phyloP scores from a whole-genome alignment of 192 early-diverging fungal genomes.

The Coemansia sp. region DNA sequence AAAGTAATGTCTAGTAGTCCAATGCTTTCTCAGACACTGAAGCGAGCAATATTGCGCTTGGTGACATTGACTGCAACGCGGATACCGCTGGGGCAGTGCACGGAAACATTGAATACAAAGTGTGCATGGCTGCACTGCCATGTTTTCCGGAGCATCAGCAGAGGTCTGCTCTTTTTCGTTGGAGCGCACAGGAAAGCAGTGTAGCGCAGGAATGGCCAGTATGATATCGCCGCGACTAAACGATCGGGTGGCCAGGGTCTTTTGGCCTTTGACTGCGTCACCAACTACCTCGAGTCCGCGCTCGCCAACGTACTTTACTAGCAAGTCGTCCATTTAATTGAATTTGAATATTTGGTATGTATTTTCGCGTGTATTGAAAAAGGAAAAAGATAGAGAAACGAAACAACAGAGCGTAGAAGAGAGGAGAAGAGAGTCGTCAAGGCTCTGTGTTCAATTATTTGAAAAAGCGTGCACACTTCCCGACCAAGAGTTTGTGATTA shows the following conservation, averaged over 20 bases:
- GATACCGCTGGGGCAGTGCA: conserved; percentile 13
- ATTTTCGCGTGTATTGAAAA: neutral
- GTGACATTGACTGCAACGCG: conserved; percentile 44
- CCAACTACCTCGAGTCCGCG: conserved; percentile 13
- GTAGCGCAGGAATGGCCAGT: conserved; percentile 21
- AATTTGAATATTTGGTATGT: too few species aligned
- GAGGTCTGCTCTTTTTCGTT: conserved; percentile 4
- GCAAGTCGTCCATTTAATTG: neutral
- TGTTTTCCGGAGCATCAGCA: neutral
- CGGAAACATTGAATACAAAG: conserved; percentile 32
- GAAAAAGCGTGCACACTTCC: too few species aligned
- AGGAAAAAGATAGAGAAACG: neutral
- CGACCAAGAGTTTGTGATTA: too few species aligned
- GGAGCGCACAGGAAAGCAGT: conserved; percentile 13
- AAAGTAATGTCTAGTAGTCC: conserved; percentile 26
- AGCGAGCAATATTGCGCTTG: conserved; percentile 25
- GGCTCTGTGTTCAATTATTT: neutral
- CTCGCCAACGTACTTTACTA: conserved; percentile 4
- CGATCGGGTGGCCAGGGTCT: conserved; percentile 11
- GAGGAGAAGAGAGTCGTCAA: neutral
- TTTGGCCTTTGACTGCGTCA: conserved; percentile 17
- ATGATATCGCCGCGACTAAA: conserved; percentile 21
- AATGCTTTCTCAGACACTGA: conserved; percentile 24
- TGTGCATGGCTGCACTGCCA: neutral
- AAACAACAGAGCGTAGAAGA: neutral